Evolutionary conservation across 2,329 filamentous ascomycete species (phyloP).

Genomic region (Pestalotiopsis sp.): DNA sequence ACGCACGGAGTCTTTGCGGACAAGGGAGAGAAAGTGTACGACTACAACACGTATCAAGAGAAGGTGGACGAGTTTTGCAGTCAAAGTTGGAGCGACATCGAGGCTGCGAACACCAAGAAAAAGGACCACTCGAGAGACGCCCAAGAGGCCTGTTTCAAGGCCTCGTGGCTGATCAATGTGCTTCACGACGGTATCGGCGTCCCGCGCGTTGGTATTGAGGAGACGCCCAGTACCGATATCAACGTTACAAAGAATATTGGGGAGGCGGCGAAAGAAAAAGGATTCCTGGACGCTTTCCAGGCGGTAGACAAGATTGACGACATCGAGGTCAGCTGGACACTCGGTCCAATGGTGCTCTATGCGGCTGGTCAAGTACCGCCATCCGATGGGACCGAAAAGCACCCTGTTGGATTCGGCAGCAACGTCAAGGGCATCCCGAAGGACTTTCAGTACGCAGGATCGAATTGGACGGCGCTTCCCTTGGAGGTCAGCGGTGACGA

Average conservation of each 20-base stretch:
- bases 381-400: constrained; percentile 49
- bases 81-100: constrained; percentile 78
- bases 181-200: constrained; percentile 95
- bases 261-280: constrained; percentile 70
- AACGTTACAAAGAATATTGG: constrained; percentile 76
- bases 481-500: constrained; percentile 40
- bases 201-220: constrained; percentile 80
- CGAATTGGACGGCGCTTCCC: constrained; percentile 42
- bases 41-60: constrained; percentile 86
- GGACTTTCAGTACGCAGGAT: constrained; percentile 85
- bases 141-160: constrained; percentile 93
- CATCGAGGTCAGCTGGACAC: constrained; percentile 93
- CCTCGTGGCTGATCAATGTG: constrained; percentile 96
- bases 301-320: constrained; percentile 90
- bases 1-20: constrained; percentile 92
- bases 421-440: constrained; percentile 70
- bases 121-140: constrained; percentile 81
- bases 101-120: constrained; percentile 66
- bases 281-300: constrained; percentile 84
- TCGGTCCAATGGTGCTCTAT: constrained; percentile 95
- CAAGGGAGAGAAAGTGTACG: constrained; percentile 80
- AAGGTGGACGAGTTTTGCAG: constrained; percentile 85
- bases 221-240: constrained; percentile 50
- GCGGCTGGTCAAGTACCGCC: constrained; percentile 86
- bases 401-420: constrained; percentile 91